These are phyloP conservation scores for Thermoascus crustaceus DNA, from an alignment of 2,329 filamentous ascomycete genomes.

Conservation along the genomic window DNA sequence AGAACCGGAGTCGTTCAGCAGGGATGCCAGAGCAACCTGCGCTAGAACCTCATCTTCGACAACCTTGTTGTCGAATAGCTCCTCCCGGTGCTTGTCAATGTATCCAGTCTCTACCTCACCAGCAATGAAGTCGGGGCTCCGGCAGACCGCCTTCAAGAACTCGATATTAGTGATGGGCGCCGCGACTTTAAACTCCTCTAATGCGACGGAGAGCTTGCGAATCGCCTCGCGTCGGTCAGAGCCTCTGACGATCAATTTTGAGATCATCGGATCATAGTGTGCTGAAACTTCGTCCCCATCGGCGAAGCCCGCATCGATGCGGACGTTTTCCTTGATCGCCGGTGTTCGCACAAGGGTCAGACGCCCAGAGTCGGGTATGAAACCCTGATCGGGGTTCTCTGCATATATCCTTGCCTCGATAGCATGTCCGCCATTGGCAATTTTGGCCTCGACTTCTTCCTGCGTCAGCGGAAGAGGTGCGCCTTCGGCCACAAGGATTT, in stretches of 20 bases:
- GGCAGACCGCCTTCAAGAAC: slow-evolving; percentile 83
- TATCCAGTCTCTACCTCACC: slow-evolving; percentile 94
- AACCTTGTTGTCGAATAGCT: slow-evolving; percentile 60
- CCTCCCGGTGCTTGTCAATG: slow-evolving; percentile 76
- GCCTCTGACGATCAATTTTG: slow-evolving; percentile 88
- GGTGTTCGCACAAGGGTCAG: slow-evolving; percentile 77
- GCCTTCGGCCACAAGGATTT: slow-evolving; percentile 75
- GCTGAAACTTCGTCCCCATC: slow-evolving; percentile 87
- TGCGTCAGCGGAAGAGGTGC: slow-evolving; percentile 59
- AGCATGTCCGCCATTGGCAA: slow-evolving; percentile 69
- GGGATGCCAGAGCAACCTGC: slow-evolving; percentile 74
- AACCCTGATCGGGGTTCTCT: slow-evolving; percentile 83
- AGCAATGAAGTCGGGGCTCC: slow-evolving; percentile 69
- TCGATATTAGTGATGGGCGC: slow-evolving; percentile 94
- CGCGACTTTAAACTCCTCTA: slow-evolving; percentile 86
- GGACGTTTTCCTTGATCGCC: slow-evolving; percentile 58
- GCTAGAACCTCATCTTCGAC: slow-evolving; percentile 67
- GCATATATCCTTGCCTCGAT: slow-evolving; percentile 97
- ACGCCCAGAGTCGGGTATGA: slow-evolving; percentile 87
- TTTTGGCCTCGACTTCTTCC: slow-evolving; percentile 58
- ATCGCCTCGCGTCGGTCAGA: slow-evolving; percentile 71
- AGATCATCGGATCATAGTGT: slow-evolving; percentile 97
- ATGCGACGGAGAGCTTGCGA: slow-evolving; percentile 67
- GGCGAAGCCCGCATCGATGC: slow-evolving; percentile 89
- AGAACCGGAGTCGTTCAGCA: slow-evolving; percentile 42